Conservation (phyloP, 345 rosid genomes). For the Eucalyptus regnans region DNA sequence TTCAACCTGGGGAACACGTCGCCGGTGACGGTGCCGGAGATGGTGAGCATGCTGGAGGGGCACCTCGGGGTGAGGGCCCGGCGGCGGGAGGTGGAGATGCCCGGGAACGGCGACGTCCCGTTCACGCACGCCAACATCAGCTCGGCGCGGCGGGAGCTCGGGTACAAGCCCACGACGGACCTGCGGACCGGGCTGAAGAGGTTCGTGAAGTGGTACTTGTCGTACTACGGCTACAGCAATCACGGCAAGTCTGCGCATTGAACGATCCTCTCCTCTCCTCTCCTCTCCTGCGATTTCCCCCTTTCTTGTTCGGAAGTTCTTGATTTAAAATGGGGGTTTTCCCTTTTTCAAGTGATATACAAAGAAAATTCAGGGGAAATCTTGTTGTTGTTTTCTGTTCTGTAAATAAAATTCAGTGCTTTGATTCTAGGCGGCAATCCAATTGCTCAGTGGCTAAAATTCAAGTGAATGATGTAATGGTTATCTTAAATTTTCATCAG, state of each 20-base stretch:
- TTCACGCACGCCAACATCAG: conserved; percentile 78
- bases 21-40: conserved; percentile 66
- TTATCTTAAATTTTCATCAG: neutral
- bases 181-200: conserved; percentile 77
- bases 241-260: conserved; percentile 24
- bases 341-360: accelerated
- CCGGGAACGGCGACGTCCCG: conserved; percentile 92
- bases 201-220: conserved; percentile 71
- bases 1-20: conserved; percentile 72
- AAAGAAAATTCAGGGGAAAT: no score
- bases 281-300: neutral
- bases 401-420: neutral
- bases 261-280: neutral
- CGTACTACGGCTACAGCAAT: conserved; percentile 59
- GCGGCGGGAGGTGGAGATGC: conserved; percentile 51
- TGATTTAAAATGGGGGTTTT: neutral
- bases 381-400: neutral
- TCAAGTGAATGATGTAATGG: neutral
- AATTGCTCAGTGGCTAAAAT: neutral
- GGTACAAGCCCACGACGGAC: conserved; percentile 81
- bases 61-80: conserved; percentile 58
- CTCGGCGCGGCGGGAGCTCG: conserved; percentile 42
- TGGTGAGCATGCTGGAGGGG: conserved; percentile 60
- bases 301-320: neutral
- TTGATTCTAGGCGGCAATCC: neutral